Conservation (phyloP, 345 rosid genomes). For the Salix udensis region DNA sequence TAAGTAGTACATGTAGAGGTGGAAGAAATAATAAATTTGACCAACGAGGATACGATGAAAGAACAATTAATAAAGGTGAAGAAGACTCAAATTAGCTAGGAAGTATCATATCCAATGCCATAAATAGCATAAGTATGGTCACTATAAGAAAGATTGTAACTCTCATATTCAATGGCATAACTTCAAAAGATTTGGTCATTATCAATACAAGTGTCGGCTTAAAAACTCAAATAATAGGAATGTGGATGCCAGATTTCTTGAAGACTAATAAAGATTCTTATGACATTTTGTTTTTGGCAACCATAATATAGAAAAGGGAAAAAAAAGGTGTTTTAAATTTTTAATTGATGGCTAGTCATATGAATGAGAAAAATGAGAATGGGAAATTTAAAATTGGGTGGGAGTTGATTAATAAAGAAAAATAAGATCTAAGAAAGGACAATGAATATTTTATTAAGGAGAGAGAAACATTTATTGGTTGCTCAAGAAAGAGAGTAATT, state of each 20-base stretch:
- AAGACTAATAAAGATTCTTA: not conserved
- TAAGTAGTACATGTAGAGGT: too few relatives aligned
- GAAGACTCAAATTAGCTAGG: too few relatives aligned
- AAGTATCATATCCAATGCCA: too few relatives aligned
- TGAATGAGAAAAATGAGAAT: constrained; percentile 37
- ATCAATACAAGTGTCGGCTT: not conserved
- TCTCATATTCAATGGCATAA: too few relatives aligned
- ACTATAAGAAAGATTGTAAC: not conserved
- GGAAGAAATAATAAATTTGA: too few relatives aligned
- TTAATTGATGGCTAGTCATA: not conserved
- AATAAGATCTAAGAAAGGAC: constrained; percentile 67
- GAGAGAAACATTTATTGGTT: constrained; percentile 61
- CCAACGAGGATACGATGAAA: too few relatives aligned
- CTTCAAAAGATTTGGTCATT: too few relatives aligned
- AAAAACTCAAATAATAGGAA: too few relatives aligned
- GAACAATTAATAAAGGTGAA: not conserved
- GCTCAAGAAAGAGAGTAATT: constrained; percentile 77
- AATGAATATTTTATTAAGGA: constrained; percentile 53
- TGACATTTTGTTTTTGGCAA: too few relatives aligned
- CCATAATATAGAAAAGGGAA: too few relatives aligned
- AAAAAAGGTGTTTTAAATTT: too few relatives aligned
- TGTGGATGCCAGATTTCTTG: fast-evolving
- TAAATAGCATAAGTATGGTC: not conserved
- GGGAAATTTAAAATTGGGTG: constrained; percentile 85
- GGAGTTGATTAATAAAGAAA: constrained; percentile 91